Percentiles rank a stretch among this genome's conserved stretches.
Conservation (phyloP, 2,329 filamentous ascomycete species). For the Cordyceps fumosorosea region DNA sequence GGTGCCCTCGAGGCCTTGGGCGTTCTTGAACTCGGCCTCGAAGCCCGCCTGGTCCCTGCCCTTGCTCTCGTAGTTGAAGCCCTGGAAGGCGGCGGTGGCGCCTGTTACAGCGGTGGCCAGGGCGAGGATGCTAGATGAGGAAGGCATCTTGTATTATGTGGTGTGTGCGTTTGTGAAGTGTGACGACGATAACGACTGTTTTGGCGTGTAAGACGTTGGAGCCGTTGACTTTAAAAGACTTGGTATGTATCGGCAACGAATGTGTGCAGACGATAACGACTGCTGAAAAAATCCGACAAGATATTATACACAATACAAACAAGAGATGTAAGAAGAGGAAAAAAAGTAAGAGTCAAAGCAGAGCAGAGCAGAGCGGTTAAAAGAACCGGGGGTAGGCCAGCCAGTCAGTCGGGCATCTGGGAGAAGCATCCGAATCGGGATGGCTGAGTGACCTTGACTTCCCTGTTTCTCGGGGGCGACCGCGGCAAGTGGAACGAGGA, state of each 20-base stretch:
- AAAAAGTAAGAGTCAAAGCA: neutral
- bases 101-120: conserved; percentile 29
- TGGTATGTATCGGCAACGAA: neutral
- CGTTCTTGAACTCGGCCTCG: conserved; percentile 61
- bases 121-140: conserved; percentile 27
- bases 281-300: neutral
- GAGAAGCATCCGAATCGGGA: conserved; percentile 2
- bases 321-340: conserved; percentile 1
- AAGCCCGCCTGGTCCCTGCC: conserved; percentile 59
- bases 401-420: conserved; percentile 6
- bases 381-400: neutral
- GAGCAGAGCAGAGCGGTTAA: neutral
- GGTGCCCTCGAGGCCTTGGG: conserved; percentile 57
- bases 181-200: neutral
- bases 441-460: neutral
- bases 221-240: neutral
- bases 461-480: conserved; percentile 9
- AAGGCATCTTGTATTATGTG: conserved; percentile 24
- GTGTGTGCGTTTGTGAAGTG: neutral
- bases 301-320: neutral
- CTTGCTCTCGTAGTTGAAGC: conserved; percentile 67
- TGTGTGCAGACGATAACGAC: conserved; percentile 1
- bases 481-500: conserved; percentile 5
- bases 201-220: conserved; percentile 5
- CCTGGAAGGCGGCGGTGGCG: conserved; percentile 41